Evolutionary conservation across 441 rosid species (phyloP).

Genomic region (Omphalea diandra): DNA sequence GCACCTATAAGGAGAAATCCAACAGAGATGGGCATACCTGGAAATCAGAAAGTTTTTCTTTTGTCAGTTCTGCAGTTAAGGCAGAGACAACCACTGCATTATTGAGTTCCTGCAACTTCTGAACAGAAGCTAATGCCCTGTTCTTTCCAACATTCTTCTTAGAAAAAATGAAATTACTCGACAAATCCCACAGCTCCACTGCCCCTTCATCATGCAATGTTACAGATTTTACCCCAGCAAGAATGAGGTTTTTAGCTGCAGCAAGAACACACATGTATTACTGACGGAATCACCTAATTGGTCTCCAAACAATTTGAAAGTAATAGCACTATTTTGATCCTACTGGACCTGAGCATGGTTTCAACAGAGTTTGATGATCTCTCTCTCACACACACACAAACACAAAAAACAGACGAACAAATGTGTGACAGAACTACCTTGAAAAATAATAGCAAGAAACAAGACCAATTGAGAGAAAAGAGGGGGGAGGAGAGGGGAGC

Average conservation of each 20-base stretch:
- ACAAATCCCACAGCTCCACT: slow-evolving; percentile 87
- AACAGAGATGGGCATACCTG: slow-evolving; percentile 47
- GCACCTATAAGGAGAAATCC: not conserved
- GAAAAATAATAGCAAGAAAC: not conserved
- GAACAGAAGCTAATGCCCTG: slow-evolving; percentile 84
- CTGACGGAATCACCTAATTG: not conserved
- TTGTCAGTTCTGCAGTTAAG: slow-evolving; percentile 57
- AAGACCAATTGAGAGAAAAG: not conserved
- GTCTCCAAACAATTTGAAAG: not conserved
- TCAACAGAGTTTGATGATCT: slow-evolving; percentile 4
- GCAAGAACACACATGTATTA: not conserved
- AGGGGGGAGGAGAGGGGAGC: no score
- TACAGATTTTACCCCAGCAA: slow-evolving; percentile 93
- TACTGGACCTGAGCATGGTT: not conserved
- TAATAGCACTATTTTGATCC: not conserved
- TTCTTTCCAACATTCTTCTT: slow-evolving; percentile 84
- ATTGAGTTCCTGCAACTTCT: slow-evolving; percentile 87
- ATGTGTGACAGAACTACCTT: not conserved
- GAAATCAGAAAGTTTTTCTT: slow-evolving; percentile 68
- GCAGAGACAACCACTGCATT: slow-evolving; percentile 68
- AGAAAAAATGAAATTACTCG: slow-evolving; percentile 71
- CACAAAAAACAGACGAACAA: not conserved
- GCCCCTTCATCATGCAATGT: slow-evolving; percentile 78
- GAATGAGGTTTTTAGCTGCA: slow-evolving; percentile 90
- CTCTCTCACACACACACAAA: not conserved